phyloP scores from a whole-genome alignment of 768 basidiomycete species.

The Trametes punicea region DNA sequence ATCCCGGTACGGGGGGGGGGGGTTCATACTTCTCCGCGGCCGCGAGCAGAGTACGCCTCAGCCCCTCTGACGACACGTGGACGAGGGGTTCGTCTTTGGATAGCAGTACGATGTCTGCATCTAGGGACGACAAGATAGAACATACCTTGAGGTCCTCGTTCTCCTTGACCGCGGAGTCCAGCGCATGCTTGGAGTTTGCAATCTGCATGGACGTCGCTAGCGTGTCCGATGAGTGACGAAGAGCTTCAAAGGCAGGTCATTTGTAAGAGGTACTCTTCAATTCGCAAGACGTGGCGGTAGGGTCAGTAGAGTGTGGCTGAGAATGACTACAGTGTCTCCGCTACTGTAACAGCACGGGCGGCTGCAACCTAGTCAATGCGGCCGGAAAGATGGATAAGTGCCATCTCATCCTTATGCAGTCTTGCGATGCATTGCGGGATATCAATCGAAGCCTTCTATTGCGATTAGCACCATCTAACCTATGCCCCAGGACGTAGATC shows the following conservation, averaged over 20 bases:
- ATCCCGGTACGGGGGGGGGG: conserved; percentile 41
- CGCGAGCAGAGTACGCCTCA: conserved; percentile 29
- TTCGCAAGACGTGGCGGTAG: too few species aligned
- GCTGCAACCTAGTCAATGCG: not conserved
- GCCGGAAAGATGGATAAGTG: too few species aligned
- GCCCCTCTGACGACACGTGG: conserved; percentile 24
- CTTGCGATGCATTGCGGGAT: not conserved
- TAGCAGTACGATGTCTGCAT: conserved; percentile 23
- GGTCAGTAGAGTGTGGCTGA: too few species aligned
- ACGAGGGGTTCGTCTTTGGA: conserved; percentile 23
- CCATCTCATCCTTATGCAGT: not conserved
- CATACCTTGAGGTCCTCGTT: not conserved
- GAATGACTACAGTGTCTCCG: not conserved
- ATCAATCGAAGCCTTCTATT: conserved; percentile 3
- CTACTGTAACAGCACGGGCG: not conserved
- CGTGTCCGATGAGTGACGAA: not conserved
- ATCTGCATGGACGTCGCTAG: not conserved
- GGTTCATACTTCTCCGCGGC: conserved; percentile 48
- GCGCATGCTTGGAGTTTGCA: not conserved
- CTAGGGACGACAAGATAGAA: conserved; percentile 15
- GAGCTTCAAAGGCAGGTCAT: not conserved
- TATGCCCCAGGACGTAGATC: conserved; percentile 6
- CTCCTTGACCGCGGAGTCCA: not conserved
- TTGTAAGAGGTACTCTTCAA: too few species aligned
- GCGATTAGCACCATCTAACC: not conserved